A percentile compares a stretch with the other conserved stretches of the same genome.
phyloP scores from a whole-genome alignment of 805 yeast species.

The Yarrowia yakushimensis region DNA sequence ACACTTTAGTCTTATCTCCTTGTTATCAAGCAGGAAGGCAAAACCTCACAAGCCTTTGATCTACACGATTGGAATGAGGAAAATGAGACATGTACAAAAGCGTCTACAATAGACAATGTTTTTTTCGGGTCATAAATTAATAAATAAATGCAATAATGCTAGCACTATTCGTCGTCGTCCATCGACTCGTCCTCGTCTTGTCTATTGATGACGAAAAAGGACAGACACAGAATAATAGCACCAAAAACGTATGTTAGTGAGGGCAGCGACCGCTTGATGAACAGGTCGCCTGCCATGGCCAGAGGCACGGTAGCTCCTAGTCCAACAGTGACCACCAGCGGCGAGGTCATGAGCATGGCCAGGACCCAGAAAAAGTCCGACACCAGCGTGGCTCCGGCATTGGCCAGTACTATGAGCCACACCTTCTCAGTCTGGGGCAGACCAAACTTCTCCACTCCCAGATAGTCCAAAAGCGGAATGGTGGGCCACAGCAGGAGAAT shows the following conservation, averaged over 20 bases:
- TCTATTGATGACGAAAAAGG: constrained; percentile 78
- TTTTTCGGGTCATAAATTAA: neutral
- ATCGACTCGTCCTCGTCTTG: constrained; percentile 62
- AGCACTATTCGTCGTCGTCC: constrained; percentile 1
- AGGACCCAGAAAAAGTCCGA: constrained; percentile 96
- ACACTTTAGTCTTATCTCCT: neutral
- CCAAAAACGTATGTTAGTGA: constrained; percentile 68
- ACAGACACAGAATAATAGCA: constrained; percentile 72
- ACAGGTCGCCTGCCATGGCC: constrained; percentile 86
- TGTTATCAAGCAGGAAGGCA: neutral
- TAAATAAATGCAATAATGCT: neutral
- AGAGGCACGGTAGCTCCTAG: constrained; percentile 89
- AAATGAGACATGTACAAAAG: no score
- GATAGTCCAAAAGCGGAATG: constrained; percentile 57
- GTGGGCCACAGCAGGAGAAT: constrained; percentile 78
- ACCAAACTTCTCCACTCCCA: constrained; percentile 67
- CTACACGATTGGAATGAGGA: no score
- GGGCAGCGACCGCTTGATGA: constrained; percentile 62
- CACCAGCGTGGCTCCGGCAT: constrained; percentile 74
- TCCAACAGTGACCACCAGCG: constrained; percentile 94
- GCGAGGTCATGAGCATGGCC: constrained; percentile 89
- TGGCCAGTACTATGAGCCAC: constrained; percentile 52
- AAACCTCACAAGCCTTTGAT: neutral
- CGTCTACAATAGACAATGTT: no score
- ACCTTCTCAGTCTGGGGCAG: constrained; percentile 58